Base-by-base conservation (phyloP, 306 rosid species). In the Castanea mollissima region DNA sequence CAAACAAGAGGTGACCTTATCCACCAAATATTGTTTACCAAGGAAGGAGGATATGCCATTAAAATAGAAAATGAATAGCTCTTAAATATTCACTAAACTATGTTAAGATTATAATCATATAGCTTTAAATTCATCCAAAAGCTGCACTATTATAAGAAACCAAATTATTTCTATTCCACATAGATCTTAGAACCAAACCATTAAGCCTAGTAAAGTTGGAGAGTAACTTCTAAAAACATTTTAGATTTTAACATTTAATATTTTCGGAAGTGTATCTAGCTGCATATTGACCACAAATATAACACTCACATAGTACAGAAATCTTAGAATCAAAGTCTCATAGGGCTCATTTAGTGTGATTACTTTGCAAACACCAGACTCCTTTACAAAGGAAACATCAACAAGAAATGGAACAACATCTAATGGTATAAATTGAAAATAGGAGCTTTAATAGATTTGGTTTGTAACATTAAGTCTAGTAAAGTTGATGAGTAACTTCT, bases 331-430 rank as follows among this genome's bases (percentile, higher is more conserved):
- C 94, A 95, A 89, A 79, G 99, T 93, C 87, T 93, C 99, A 25
- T 95, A 95, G 44, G 97, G 67, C 80, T 95, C 98, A 46, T 93
- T 95, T 80, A 95, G 85, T n/a, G 99, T 95, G 83, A 95, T 86
- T 52, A 95, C 99, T 79, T 94, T 98, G 4, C 87, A 73, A 69
- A 95, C 99, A 74, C 98, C 99, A 59, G 78, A 91, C 85, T 93
- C 92, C 88, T 88, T 95, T 44, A 95, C 80, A 75, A 60, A 87
- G 46, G 97, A 97, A 76, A 95, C 96, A 72, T 95, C 94, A 35
- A 85, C 69, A 51, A 98, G 99, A 81, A 95, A 95, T 65, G 99
- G 98, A 82, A 95, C 99, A 73, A 98, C 99, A 63, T 98, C 99
- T 89, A 95, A 79, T 81, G 93, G 79, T 79, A 95, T 80, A 83